A percentile compares a stretch with the other conserved stretches of the same genome.
Evolutionary conservation across 2,329 filamentous ascomycete species (phyloP).

Genomic region (Xenosphaeropsis pyriputrescens): DNA sequence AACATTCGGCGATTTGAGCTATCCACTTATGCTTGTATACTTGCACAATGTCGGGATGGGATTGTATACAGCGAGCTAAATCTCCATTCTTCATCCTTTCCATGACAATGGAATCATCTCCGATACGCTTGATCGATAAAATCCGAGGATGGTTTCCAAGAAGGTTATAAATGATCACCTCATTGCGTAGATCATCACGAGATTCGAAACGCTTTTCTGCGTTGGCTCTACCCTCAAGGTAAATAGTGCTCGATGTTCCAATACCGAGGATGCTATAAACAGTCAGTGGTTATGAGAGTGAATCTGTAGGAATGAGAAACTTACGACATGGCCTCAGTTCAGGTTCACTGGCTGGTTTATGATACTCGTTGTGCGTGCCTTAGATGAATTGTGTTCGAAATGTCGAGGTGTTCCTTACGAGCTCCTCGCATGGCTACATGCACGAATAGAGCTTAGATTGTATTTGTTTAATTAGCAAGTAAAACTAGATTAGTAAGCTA

Average conservation of each 20-base stretch:
- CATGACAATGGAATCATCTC: background rate
- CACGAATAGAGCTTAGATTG: no score
- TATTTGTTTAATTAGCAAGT: no score
- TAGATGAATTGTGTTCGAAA: no score
- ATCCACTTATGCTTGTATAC: background rate
- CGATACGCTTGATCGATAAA: background rate
- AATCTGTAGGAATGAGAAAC: background rate
- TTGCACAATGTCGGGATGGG: background rate
- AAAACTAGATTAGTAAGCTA: no score
- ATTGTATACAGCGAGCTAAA: background rate
- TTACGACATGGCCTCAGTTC: background rate
- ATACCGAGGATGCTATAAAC: background rate
- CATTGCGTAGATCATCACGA: background rate
- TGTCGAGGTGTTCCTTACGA: no score
- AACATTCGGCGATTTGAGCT: background rate
- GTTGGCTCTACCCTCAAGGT: background rate
- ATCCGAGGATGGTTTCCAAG: background rate
- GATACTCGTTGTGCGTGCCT: no score
- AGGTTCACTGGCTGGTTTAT: no score
- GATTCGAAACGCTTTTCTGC: background rate
- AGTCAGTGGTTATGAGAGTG: background rate
- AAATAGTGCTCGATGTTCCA: slow-evolving; percentile 1
- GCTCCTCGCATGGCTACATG: no score
- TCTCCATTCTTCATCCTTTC: slow-evolving; percentile 1
- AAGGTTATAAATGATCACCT: background rate